Percentiles rank a stretch among this genome's conserved stretches.
phyloP scores from a whole-genome alignment of 768 basidiomycete genomes.

The Sutorius australiensis region DNA sequence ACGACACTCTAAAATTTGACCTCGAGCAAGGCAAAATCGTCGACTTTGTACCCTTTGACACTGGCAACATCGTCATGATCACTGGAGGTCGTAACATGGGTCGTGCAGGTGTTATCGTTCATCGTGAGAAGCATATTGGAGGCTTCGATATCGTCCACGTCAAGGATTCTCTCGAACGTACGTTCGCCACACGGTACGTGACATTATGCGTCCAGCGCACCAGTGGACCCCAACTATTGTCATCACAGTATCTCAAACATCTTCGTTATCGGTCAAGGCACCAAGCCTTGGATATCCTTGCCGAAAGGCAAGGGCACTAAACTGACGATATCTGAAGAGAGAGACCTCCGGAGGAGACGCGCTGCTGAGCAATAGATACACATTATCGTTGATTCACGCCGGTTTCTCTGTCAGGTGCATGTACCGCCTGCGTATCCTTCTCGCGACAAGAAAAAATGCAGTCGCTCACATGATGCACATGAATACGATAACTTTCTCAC shows the following conservation, averaged over 20 bases:
- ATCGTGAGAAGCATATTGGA: conserved; percentile 96
- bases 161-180: conserved; percentile 91
- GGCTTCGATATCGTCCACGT: conserved; percentile 99
- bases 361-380: conserved; percentile 60
- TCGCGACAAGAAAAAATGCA: conserved; percentile 20
- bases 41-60: conserved; percentile 93
- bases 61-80: conserved; percentile 94
- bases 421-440: conserved; percentile 20
- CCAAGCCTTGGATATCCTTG: conserved; percentile 94
- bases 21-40: conserved; percentile 91
- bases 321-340: conserved; percentile 95
- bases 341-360: conserved; percentile 86
- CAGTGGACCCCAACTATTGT: background rate
- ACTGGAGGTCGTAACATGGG: conserved; percentile 99
- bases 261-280: conserved; percentile 95
- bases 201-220: background rate
- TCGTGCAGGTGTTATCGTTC: conserved; percentile 91
- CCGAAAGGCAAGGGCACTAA: conserved; percentile 98
- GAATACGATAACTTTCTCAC: conserved; percentile 1
- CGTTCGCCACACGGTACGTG: conserved; percentile 93
- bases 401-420: conserved; percentile 8
- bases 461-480: conserved; percentile 14
- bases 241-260: conserved; percentile 83
- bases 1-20: conserved; percentile 98
- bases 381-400: conserved; percentile 2